Percentiles rank a stretch among this genome's conserved stretches.
Evolutionary conservation across 2,329 filamentous ascomycete species (phyloP).

Genomic region (Parasarocladium wereldwijsianum): DNA sequence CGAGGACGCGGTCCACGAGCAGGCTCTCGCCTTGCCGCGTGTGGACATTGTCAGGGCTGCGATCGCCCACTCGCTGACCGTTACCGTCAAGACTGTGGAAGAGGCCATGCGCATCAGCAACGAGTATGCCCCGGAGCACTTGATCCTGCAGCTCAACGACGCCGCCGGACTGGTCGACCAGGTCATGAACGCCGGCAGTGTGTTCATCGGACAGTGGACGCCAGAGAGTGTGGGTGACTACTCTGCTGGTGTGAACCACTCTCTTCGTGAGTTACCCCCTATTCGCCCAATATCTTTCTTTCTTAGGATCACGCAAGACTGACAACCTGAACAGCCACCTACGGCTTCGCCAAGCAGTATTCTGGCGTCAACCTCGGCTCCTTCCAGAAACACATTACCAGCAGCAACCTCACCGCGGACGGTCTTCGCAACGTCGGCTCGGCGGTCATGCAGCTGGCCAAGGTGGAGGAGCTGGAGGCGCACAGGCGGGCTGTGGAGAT

Average conservation of each 20-base stretch:
- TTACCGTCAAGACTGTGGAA: slow-evolving; percentile 54
- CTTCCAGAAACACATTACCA: slow-evolving; percentile 96
- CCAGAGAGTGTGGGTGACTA: slow-evolving; percentile 97
- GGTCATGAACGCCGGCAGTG: slow-evolving; percentile 87
- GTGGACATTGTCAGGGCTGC: slow-evolving; percentile 86
- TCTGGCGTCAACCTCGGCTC: slow-evolving; percentile 92
- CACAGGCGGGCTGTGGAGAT: slow-evolving; percentile 85
- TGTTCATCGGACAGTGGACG: slow-evolving; percentile 93
- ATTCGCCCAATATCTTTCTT: not conserved
- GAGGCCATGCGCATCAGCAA: slow-evolving; percentile 78
- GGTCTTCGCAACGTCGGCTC: slow-evolving; percentile 73
- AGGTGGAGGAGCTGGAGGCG: slow-evolving; percentile 88
- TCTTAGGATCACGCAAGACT: slow-evolving; percentile 6
- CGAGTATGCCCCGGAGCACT: slow-evolving; percentile 86
- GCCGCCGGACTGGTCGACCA: slow-evolving; percentile 59
- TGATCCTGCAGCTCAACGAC: slow-evolving; percentile 79
- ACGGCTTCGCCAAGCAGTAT: slow-evolving; percentile 97
- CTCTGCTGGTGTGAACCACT: slow-evolving; percentile 95
- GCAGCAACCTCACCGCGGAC: slow-evolving; percentile 73
- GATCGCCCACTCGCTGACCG: slow-evolving; percentile 82
- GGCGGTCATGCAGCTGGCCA: slow-evolving; percentile 89
- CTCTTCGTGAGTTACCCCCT: slow-evolving; percentile 59
- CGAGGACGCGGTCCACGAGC: slow-evolving; percentile 77
- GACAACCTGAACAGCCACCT: slow-evolving; percentile 52
- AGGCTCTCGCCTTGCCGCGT: slow-evolving; percentile 74